Evolutionary conservation across 2,329 filamentous ascomycete species (phyloP).

Genomic region (Epichloe sylvatica): DNA sequence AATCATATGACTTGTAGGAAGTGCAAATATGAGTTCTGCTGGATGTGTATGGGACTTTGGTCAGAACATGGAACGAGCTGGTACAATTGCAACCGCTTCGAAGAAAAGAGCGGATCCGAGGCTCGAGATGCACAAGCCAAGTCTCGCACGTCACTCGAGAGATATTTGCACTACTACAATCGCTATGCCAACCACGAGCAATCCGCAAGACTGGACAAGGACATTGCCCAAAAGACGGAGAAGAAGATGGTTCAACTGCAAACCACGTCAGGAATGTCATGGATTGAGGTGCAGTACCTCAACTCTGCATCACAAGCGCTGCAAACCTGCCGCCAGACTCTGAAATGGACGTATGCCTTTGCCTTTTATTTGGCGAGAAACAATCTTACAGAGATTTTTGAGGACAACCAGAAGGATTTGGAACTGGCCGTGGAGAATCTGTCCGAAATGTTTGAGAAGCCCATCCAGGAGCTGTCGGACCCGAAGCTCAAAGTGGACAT

Average conservation of each 20-base stretch:
- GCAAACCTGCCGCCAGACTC: slow-evolving; percentile 91
- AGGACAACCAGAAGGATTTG: slow-evolving; percentile 95
- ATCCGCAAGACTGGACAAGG: slow-evolving; percentile 89
- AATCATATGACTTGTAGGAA: slow-evolving; percentile 98
- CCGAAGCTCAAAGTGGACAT: slow-evolving; percentile 95
- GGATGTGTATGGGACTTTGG: slow-evolving; percentile 99
- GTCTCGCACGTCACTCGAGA: slow-evolving; percentile 77
- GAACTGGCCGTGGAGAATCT: slow-evolving; percentile 94
- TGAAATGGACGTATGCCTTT: slow-evolving; percentile 99
- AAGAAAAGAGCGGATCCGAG: slow-evolving; percentile 87
- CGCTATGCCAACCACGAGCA: slow-evolving; percentile 98
- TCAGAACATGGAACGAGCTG: slow-evolving; percentile 96
- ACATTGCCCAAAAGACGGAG: slow-evolving; percentile 90
- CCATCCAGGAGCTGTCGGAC: slow-evolving; percentile 68
- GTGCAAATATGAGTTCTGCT: slow-evolving; percentile 94
- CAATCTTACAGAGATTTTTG: slow-evolving; percentile 92
- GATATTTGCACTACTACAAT: slow-evolving; percentile 99
- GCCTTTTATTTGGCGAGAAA: slow-evolving; percentile 94
- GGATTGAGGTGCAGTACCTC: slow-evolving; percentile 98
- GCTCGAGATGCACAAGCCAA: slow-evolving; percentile 85
- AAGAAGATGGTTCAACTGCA: slow-evolving; percentile 98
- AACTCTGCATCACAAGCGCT: slow-evolving; percentile 85
- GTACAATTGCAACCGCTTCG: slow-evolving; percentile 98
- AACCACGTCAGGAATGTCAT: slow-evolving; percentile 86
- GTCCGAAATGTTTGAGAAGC: slow-evolving; percentile 99